These are phyloP conservation scores for Tilletia indica DNA, from an alignment of 1,284 basidiomycete genomes.

Conservation along the genomic window DNA sequence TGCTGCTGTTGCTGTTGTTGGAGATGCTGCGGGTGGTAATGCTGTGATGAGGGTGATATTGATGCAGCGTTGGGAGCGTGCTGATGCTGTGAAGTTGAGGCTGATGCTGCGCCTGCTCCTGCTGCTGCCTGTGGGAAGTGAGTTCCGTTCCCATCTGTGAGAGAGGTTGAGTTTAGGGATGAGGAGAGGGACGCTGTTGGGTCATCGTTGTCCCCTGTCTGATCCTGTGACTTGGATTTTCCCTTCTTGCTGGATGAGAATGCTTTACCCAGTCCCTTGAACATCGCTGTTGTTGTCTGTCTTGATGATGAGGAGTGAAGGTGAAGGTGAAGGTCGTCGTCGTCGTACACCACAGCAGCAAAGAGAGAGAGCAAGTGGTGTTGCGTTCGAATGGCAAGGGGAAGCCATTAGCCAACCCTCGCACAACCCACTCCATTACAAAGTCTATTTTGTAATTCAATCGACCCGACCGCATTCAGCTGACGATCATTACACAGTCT, in stretches of 20 bases:
- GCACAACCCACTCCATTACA: too few species aligned
- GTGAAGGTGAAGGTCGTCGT: background rate
- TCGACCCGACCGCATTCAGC: too few species aligned
- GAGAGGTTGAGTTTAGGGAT: constrained; percentile 9
- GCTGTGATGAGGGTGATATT: background rate
- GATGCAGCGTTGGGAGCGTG: background rate
- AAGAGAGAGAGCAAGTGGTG: too few species aligned
- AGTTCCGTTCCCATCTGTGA: background rate
- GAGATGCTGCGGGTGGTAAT: background rate
- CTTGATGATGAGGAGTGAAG: background rate
- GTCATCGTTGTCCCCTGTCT: background rate
- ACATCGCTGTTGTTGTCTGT: background rate
- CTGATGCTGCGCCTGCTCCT: background rate
- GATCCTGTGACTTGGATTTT: constrained; percentile 1
- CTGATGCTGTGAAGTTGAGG: background rate
- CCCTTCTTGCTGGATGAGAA: constrained; percentile 12
- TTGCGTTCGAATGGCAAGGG: too few species aligned
- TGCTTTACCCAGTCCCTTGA: constrained; percentile 9
- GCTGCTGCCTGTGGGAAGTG: background rate
- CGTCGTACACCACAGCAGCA: background rate
- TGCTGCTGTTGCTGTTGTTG: background rate
- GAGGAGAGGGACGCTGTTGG: constrained; percentile 14
- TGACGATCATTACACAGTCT: too few species aligned
- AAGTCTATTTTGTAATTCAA: too few species aligned
- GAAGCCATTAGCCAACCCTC: too few species aligned